phyloP scores from a whole-genome alignment of 2,329 filamentous ascomycete species.

The Botrytis squamosa region DNA sequence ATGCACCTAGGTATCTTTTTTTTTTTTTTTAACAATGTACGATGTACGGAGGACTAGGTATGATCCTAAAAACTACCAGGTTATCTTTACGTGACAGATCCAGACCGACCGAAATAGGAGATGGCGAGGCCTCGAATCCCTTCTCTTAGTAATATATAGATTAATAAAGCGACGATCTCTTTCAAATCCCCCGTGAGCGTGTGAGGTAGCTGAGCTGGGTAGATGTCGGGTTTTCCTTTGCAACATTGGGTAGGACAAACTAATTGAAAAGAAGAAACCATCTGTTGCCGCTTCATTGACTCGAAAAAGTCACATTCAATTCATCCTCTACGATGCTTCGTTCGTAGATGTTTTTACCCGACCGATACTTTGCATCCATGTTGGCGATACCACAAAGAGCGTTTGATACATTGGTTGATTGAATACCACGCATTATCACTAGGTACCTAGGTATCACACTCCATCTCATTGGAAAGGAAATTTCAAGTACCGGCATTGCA shows the following conservation, averaged over 20 bases:
- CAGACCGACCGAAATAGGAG: neutral
- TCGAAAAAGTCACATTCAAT: neutral
- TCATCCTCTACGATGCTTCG: neutral
- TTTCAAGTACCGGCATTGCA: constrained; percentile 18
- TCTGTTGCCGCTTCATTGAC: neutral
- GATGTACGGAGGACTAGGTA: neutral
- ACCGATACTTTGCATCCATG: neutral
- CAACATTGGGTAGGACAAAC: neutral
- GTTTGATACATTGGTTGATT: neutral
- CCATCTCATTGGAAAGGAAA: neutral
- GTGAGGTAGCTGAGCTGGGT: neutral
- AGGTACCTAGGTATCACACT: neutral
- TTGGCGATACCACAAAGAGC: neutral
- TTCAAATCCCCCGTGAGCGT: neutral
- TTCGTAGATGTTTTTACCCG: neutral
- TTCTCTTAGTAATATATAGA: neutral
- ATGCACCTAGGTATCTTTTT: neutral
- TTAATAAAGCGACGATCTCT: neutral
- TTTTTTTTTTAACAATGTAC: neutral
- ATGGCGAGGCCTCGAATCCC: constrained; percentile 12
- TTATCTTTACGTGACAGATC: neutral
- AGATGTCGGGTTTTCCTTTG: neutral
- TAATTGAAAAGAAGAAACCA: neutral
- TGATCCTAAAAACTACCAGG: neutral
- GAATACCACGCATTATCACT: neutral